phyloP scores from a whole-genome alignment of 495 filamentous ascomycete species.

The Penicillium canariense region DNA sequence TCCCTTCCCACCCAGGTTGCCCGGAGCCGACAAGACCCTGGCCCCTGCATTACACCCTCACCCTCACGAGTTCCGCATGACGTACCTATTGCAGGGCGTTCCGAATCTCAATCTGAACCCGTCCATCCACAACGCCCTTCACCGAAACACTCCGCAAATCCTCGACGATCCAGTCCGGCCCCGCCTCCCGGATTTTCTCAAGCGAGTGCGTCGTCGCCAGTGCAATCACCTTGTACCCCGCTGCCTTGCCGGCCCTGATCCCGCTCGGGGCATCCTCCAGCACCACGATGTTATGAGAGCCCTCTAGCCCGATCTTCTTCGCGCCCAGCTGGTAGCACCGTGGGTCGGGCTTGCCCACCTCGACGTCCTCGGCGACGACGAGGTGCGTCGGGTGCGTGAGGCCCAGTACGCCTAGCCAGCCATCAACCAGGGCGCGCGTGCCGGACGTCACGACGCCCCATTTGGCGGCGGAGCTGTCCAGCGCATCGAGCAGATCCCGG shows the following conservation, averaged over 20 bases:
- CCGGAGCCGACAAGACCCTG: too few species aligned
- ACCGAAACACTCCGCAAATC: slow-evolving; percentile 73
- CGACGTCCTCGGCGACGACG: slow-evolving; percentile 83
- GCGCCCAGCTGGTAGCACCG: slow-evolving; percentile 76
- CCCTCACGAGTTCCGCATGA: too few species aligned
- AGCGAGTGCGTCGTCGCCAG: slow-evolving; percentile 80
- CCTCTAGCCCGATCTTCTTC: slow-evolving; percentile 56
- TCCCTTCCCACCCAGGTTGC: too few species aligned
- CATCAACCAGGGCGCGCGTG: slow-evolving; percentile 73
- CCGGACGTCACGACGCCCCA: slow-evolving; percentile 97
- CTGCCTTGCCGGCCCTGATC: slow-evolving; percentile 81
- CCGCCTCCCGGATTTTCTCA: slow-evolving; percentile 66
- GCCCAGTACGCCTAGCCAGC: slow-evolving; percentile 78
- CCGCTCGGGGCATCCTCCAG: slow-evolving; percentile 95
- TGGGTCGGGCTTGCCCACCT: slow-evolving; percentile 80
- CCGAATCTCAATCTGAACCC: slow-evolving; percentile 53
- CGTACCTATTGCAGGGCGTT: slow-evolving; percentile 41
- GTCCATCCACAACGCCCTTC: slow-evolving; percentile 49
- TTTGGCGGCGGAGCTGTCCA: slow-evolving; percentile 55
- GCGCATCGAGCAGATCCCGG: slow-evolving; percentile 53
- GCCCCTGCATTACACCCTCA: too few species aligned
- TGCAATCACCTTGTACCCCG: slow-evolving; percentile 85
- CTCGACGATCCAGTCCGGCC: slow-evolving; percentile 83
- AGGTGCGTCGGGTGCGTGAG: slow-evolving; percentile 72
- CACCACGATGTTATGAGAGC: slow-evolving; percentile 64